Evolutionary conservation across 2,329 filamentous ascomycete species (phyloP).

Genomic region (Colletotrichum musicola): DNA sequence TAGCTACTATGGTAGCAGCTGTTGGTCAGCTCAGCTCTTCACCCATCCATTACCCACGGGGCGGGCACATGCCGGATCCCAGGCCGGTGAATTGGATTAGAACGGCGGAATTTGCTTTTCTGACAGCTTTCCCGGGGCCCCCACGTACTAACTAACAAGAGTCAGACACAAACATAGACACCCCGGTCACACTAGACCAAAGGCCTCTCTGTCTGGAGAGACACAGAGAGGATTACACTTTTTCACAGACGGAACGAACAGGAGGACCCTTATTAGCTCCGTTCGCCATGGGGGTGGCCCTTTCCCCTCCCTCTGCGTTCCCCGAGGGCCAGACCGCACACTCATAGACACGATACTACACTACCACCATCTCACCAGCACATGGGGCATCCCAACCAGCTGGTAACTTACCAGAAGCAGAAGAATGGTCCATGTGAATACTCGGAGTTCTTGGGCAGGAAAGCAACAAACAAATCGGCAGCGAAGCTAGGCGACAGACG

Average conservation of each 20-base stretch:
- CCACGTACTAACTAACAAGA: constrained; percentile 17
- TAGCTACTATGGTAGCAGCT: neutral
- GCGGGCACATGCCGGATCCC: constrained; percentile 25
- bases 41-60: neutral
- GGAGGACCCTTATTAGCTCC: constrained; percentile 16
- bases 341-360: neutral
- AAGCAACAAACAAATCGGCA: neutral
- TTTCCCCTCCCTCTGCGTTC: constrained; percentile 11
- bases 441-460: neutral
- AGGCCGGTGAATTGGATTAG: constrained; percentile 6
- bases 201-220: neutral
- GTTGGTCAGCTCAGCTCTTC: no score
- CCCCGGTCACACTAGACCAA: constrained; percentile 14
- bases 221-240: neutral
- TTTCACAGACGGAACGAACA: neutral
- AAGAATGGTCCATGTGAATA: neutral
- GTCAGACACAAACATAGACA: neutral
- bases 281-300: neutral
- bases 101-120: constrained; percentile 27
- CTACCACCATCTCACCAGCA: neutral
- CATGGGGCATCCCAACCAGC: constrained; percentile 4
- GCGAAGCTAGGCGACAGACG: neutral
- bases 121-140: constrained; percentile 22
- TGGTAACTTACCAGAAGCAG: neutral
- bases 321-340: neutral